Evolutionary conservation across 495 filamentous ascomycete species (phyloP).

Genomic region (Xylaria castorea): DNA sequence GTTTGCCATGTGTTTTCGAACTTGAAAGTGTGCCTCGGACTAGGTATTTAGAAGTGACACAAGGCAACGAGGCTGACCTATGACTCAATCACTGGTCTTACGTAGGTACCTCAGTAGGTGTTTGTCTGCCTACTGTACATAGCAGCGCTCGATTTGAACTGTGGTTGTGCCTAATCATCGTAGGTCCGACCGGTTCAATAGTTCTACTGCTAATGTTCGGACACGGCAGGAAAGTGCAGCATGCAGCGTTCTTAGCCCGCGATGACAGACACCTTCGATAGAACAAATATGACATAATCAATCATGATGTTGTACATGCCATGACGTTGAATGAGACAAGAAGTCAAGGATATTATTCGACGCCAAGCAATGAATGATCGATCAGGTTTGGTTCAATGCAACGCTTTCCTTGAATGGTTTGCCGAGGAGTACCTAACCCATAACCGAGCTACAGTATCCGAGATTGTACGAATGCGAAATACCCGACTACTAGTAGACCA

Average conservation of each 20-base stretch:
- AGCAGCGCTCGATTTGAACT: neutral
- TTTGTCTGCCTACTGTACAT: neutral
- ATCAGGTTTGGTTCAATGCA: neutral
- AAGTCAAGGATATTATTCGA: neutral
- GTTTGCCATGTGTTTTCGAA: neutral
- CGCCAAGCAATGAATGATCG: neutral
- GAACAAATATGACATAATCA: neutral
- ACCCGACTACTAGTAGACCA: neutral
- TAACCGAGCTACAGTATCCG: neutral
- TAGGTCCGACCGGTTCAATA: neutral
- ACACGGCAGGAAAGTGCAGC: too few species aligned
- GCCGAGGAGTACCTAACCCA: neutral
- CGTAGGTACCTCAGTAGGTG: too few species aligned
- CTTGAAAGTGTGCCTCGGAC: neutral
- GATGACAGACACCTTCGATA: neutral
- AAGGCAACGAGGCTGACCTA: constrained; percentile 9
- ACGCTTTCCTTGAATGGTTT: neutral
- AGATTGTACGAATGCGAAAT: constrained; percentile 9
- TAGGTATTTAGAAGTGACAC: neutral
- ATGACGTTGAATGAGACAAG: neutral
- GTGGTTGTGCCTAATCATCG: too few species aligned
- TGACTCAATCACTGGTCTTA: neutral
- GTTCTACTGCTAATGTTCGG: neutral
- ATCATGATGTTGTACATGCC: neutral
- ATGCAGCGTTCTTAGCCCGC: neutral